Evolutionary conservation across 352 stramenopile species (phyloP).

Genomic region (Phytophthora idaei): DNA sequence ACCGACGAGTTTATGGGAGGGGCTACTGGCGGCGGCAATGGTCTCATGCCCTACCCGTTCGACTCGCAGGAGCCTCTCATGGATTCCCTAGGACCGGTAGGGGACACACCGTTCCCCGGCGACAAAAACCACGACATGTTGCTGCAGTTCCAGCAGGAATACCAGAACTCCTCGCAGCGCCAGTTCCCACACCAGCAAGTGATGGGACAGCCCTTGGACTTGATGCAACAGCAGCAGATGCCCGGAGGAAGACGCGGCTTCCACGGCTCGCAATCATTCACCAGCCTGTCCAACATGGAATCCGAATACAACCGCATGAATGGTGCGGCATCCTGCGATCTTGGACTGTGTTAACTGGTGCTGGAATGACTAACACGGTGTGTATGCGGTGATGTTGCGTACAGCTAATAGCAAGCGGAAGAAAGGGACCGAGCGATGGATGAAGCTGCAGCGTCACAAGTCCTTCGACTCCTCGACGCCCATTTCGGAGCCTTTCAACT

Average conservation of each 20-base stretch:
- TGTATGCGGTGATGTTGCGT: constrained; percentile 8
- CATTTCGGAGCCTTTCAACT: constrained; percentile 34
- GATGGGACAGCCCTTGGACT: constrained; percentile 47
- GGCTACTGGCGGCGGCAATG: constrained; percentile 32
- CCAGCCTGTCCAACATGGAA: constrained; percentile 76
- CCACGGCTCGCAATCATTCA: constrained; percentile 76
- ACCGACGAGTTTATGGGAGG: constrained; percentile 55
- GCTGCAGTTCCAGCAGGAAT: constrained; percentile 68
- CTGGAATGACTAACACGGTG: background rate
- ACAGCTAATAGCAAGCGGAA: constrained; percentile 66
- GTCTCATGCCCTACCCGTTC: constrained; percentile 28
- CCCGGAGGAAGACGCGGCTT: constrained; percentile 41
- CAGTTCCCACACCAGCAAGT: constrained; percentile 56
- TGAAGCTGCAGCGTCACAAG: constrained; percentile 68
- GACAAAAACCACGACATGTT: constrained; percentile 62
- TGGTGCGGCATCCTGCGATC: constrained; percentile 17
- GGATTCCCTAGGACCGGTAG: constrained; percentile 8
- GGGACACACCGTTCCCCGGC: constrained; percentile 18
- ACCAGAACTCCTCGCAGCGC: constrained; percentile 46
- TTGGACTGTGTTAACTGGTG: background rate
- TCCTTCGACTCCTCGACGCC: constrained; percentile 67
- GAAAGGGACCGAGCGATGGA: constrained; percentile 65
- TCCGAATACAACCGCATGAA: constrained; percentile 59
- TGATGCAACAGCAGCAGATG: constrained; percentile 41
- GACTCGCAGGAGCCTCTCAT: constrained; percentile 36